Evolutionary conservation across 768 basidiomycete species (phyloP), one percentile per base, ranked within the genome.

Genomic region (Grammothele lineata): DNA sequence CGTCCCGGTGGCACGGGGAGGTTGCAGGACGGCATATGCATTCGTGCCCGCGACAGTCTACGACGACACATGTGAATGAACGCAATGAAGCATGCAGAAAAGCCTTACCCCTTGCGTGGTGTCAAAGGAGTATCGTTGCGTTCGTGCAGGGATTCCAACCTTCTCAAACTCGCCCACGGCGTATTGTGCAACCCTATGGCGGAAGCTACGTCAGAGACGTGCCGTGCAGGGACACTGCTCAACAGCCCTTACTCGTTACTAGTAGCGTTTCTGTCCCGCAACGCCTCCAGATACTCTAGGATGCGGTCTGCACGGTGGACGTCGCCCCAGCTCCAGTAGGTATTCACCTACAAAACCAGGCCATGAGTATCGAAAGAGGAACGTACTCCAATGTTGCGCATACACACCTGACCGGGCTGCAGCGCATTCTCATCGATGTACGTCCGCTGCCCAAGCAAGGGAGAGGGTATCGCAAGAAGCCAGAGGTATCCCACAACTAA

Each of bases 391-490:
- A 32, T 32, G 30, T 32, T 40, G n/a, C 37, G 2, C 36, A 33
- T 9, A 51, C 63, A 40, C 57, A 94, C 94, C 72, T 95, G 92
- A 5, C 79, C 85, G 9, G 96, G 94, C 59, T 94, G 91, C 17
- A 99, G 67, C 1, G 96, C 95, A 63, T 98, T 96, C 69, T 99
- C 96, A 63, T 95, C 92, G 40, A 95, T 86, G 62, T 92, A 95
- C 8, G 83, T 88, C 8, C 69, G 64, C 53, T 80, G 75, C 15
- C 81, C 83, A 4, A 94, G 71, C 1, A 68, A 68, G 5, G 80
- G 70, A 11, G 75, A 73, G 3, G 94, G 94, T 43, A 96, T 72
- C 5, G 78, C 67, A n/a, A 85, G 54, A 66, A 96, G 77, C 92
- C 93, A 98, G n/a, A 78, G 40, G 63, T 90, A 82, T 11, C 92